These are phyloP conservation scores for Pestalotiopsis sp. DNA, from an alignment of 2,329 filamentous ascomycete species.

Conservation along the genomic window DNA sequence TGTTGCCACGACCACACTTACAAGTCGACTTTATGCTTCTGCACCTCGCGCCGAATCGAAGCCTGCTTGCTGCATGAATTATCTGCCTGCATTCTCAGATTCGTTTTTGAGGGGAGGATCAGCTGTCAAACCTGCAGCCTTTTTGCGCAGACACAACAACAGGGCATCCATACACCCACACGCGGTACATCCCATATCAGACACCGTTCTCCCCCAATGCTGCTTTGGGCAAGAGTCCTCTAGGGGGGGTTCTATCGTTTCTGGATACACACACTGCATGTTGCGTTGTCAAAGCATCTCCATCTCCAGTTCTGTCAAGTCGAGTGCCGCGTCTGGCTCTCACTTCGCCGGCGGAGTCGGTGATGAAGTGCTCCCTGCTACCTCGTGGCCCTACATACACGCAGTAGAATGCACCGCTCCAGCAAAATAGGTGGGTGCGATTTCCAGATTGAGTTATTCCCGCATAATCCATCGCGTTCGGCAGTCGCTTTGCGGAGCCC, in stretches of 20 bases:
- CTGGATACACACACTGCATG: neutral
- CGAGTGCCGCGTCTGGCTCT: neutral
- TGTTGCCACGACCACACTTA: neutral
- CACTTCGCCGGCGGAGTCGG: neutral
- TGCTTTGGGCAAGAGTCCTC: neutral
- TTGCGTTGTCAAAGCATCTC: neutral
- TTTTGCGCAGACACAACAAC: too few relatives aligned
- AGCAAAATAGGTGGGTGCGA: neutral
- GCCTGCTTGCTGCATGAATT: neutral
- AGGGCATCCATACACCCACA: neutral
- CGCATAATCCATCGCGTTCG: neutral
- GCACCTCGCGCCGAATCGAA: neutral
- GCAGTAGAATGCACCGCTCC: too few relatives aligned
- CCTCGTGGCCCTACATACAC: neutral
- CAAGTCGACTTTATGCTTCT: neutral
- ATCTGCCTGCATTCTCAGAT: conserved; percentile 8
- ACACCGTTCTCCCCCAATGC: neutral
- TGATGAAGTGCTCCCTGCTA: neutral
- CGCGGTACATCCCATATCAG: neutral
- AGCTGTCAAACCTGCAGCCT: conserved; percentile 11
- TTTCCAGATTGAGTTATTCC: neutral
- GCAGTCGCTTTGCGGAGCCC: neutral
- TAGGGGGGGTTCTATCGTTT: neutral
- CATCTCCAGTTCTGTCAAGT: neutral
- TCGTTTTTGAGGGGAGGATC: neutral